These are phyloP conservation scores for Miamiensis avidus DNA, from an alignment of 169 alveolate species.

Conservation along the genomic window DNA sequence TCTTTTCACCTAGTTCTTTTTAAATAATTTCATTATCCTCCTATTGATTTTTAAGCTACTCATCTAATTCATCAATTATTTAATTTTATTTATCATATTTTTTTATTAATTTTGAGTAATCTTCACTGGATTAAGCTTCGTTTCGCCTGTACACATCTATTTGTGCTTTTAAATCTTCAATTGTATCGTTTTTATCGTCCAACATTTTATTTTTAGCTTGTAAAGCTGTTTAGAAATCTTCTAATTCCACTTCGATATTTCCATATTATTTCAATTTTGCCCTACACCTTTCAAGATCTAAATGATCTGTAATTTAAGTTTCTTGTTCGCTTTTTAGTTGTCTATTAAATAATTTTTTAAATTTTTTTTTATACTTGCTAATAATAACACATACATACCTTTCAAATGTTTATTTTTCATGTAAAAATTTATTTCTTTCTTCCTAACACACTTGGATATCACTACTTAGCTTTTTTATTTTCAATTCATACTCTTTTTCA, in stretches of 20 bases:
- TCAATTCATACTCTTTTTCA: conserved; percentile 11
- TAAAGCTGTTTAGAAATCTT: conserved; percentile 1
- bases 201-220: conserved; percentile 17
- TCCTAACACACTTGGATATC: neutral
- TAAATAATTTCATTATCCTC: neutral
- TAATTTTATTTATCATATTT: conserved; percentile 19
- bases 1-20: conserved; percentile 9
- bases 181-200: conserved; percentile 30
- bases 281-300: conserved; percentile 7
- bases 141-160: neutral
- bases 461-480: neutral
- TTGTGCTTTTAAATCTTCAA: conserved; percentile 16
- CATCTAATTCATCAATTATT: conserved; percentile 23
- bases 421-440: conserved; percentile 10
- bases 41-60: neutral
- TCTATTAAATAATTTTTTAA: neutral
- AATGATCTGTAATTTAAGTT: conserved; percentile 2
- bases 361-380: too few relatives aligned
- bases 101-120: conserved; percentile 6
- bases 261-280: conserved; percentile 4
- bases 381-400: neutral
- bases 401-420: conserved; percentile 16
- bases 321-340: neutral
- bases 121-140: conserved; percentile 9
- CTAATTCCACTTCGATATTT: conserved; percentile 19